phyloP scores from a whole-genome alignment of 2,329 filamentous ascomycete species.

The Phyllosticta paracitricarpa region DNA sequence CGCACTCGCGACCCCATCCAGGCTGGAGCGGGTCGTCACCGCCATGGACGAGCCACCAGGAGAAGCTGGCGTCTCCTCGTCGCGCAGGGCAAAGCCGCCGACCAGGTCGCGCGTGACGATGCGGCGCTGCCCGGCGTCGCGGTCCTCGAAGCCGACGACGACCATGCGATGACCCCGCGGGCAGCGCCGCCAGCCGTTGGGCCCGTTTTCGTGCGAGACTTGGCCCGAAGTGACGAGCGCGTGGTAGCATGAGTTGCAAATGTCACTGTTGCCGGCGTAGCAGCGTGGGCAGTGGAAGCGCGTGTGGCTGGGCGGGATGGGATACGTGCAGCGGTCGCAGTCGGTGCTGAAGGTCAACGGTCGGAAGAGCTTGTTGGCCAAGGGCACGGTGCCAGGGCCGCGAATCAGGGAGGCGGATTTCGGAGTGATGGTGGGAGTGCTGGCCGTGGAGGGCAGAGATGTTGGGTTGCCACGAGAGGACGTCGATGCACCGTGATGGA shows the following conservation, averaged over 20 bases:
- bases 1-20: not conserved
- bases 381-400: constrained; percentile 21
- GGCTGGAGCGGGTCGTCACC: constrained; percentile 7
- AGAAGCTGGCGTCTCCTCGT: constrained; percentile 31
- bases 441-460: constrained; percentile 23
- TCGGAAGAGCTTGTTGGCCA: constrained; percentile 42
- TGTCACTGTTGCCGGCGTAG: constrained; percentile 73
- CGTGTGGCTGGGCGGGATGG: constrained; percentile 58
- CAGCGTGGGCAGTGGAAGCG: constrained; percentile 76
- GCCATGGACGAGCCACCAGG: not conserved
- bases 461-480: constrained; percentile 4
- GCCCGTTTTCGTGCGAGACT: constrained; percentile 66
- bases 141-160: constrained; percentile 64
- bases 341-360: constrained; percentile 62
- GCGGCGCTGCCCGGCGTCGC: constrained; percentile 55
- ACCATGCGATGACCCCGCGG: constrained; percentile 75
- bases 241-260: constrained; percentile 70
- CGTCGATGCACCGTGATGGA: constrained; percentile 47
- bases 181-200: constrained; percentile 75
- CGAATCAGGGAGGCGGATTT: constrained; percentile 26
- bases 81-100: constrained; percentile 61
- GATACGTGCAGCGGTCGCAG: constrained; percentile 68
- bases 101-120: constrained; percentile 63
- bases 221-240: constrained; percentile 52
- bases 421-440: not conserved